Percentiles rank a stretch among this genome's conserved stretches.
phyloP scores from a whole-genome alignment of 2,329 filamentous ascomycete genomes.

The Diaporthe caulivora region DNA sequence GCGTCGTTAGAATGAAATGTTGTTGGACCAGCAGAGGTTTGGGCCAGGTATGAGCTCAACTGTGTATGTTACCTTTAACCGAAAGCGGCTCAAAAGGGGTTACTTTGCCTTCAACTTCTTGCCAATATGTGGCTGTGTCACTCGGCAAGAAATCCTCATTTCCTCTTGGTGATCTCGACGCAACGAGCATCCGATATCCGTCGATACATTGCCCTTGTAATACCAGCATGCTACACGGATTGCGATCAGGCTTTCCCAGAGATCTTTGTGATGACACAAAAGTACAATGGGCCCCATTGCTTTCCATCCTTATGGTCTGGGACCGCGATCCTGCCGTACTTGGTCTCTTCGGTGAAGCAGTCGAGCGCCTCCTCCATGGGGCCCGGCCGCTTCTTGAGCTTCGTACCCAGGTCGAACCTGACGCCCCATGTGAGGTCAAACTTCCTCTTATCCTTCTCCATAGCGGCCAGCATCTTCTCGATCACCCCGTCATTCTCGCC shows the following conservation, averaged over 20 bases:
- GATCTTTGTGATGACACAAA: slow-evolving; percentile 52
- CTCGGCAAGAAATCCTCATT: background rate
- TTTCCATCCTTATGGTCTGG: slow-evolving; percentile 52
- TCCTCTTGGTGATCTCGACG: background rate
- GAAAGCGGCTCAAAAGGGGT: background rate
- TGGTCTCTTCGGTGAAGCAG: slow-evolving; percentile 48
- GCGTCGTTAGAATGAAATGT: too few species aligned
- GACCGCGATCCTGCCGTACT: slow-evolving; percentile 53
- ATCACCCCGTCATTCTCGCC: slow-evolving; percentile 57
- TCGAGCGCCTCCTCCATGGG: slow-evolving; percentile 41
- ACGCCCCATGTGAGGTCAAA: slow-evolving; percentile 47
- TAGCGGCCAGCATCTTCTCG: slow-evolving; percentile 48
- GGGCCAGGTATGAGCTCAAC: background rate
- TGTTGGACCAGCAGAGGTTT: too few species aligned
- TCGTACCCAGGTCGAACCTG: slow-evolving; percentile 41
- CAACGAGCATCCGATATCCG: background rate
- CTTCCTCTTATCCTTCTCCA: slow-evolving; percentile 53
- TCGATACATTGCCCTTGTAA: background rate
- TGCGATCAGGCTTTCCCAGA: slow-evolving; percentile 33
- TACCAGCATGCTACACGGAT: background rate
- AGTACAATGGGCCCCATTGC: slow-evolving; percentile 56
- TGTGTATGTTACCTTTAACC: too few species aligned
- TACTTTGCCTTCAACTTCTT: background rate
- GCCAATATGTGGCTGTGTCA: background rate
- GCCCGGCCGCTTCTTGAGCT: slow-evolving; percentile 42